Conservation (phyloP, 2,329 filamentous ascomycete genomes). For the Alternaria conjuncta region DNA sequence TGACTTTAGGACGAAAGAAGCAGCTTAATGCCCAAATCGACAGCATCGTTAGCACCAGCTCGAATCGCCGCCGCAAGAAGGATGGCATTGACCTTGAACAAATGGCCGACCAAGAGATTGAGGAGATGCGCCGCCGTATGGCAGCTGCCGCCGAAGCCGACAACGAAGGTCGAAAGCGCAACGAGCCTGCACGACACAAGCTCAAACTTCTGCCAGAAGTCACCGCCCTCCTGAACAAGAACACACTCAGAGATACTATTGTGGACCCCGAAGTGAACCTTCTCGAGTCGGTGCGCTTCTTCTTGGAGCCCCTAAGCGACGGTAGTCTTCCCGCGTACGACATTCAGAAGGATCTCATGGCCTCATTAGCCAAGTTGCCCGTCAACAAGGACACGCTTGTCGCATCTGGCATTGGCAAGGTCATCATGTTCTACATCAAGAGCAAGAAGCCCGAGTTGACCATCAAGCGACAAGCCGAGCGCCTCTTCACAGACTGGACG, state of each 20-base stretch:
- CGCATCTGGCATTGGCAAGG: slow-evolving; percentile 93
- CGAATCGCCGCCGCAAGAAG: slow-evolving; percentile 75
- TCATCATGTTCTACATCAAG: slow-evolving; percentile 95
- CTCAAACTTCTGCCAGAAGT: slow-evolving; percentile 93
- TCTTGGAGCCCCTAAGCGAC: slow-evolving; percentile 93
- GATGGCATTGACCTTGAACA: slow-evolving; percentile 92
- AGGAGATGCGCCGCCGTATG: slow-evolving; percentile 86
- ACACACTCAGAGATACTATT: slow-evolving; percentile 81
- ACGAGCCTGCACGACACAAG: slow-evolving; percentile 87
- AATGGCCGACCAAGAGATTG: slow-evolving; percentile 88
- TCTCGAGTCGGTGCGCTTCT: slow-evolving; percentile 93
- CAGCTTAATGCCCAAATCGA: slow-evolving; percentile 89
- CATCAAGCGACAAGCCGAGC: slow-evolving; percentile 94
- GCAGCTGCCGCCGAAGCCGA: slow-evolving; percentile 87
- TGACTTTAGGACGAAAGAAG: slow-evolving; percentile 67
- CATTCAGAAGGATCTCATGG: slow-evolving; percentile 94
- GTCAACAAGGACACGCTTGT: slow-evolving; percentile 90
- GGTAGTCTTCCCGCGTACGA: slow-evolving; percentile 95
- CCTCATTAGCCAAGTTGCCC: slow-evolving; percentile 77
- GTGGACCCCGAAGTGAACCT: slow-evolving; percentile 96
- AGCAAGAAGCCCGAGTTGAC: slow-evolving; percentile 85
- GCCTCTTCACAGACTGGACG: slow-evolving; percentile 94
- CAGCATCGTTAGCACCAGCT: slow-evolving; percentile 83
- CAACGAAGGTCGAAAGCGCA: slow-evolving; percentile 78
- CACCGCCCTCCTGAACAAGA: slow-evolving; percentile 84